A percentile compares a stretch with the other conserved stretches of the same genome.
Evolutionary conservation across 106 monocot genomes (phyloP).

Genomic region (Dendrobium nobile): DNA sequence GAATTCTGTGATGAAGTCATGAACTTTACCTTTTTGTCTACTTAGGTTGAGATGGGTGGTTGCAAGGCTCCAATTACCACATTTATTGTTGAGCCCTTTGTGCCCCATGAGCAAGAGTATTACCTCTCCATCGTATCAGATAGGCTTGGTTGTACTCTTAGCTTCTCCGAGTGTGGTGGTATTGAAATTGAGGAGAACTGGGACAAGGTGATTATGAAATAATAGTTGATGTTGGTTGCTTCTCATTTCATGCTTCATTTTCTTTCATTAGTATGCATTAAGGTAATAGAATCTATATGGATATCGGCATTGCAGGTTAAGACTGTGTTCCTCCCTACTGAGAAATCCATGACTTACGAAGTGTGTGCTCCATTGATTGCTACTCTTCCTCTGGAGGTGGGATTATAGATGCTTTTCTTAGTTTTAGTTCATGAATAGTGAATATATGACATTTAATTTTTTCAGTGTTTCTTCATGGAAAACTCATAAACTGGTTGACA

Average conservation of each 20-base stretch:
- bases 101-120: constrained; percentile 84
- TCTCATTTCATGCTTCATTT: not conserved
- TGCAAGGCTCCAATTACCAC: constrained; percentile 99
- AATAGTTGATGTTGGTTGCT: not conserved
- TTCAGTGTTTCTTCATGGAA: not conserved
- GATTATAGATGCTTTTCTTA: not conserved
- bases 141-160: constrained; percentile 79
- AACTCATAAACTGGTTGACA: not conserved
- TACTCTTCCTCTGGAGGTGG: constrained; percentile 96
- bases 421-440: not conserved
- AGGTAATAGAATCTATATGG: not conserved
- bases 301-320: constrained; percentile 48
- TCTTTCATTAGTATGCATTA: not conserved
- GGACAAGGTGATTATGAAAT: constrained; percentile 57
- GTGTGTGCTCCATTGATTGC: constrained; percentile 84
- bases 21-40: not conserved
- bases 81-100: constrained; percentile 91
- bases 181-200: constrained; percentile 99
- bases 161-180: constrained; percentile 96
- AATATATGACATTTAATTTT: not conserved
- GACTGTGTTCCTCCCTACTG: constrained; percentile 74
- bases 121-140: constrained; percentile 89
- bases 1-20: not conserved
- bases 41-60: constrained; percentile 96
- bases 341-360: constrained; percentile 66